Evolutionary conservation across 495 filamentous ascomycete species (phyloP), one percentile per base, ranked within the genome.

Genomic region (Aspergillus ellipticus): DNA sequence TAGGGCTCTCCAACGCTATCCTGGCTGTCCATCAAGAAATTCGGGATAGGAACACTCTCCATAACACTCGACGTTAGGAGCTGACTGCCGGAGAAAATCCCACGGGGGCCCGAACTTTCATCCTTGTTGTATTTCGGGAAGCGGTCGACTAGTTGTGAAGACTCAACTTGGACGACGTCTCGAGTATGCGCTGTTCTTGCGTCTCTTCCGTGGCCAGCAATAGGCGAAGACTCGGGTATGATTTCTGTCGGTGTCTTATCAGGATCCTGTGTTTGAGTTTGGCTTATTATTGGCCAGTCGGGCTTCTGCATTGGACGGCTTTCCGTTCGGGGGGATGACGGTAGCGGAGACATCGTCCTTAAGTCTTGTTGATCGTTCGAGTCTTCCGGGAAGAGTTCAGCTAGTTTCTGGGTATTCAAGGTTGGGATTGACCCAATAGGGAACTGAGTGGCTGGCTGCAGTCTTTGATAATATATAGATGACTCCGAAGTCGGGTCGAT

Each of bases 1-100:
- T 76, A 76, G n/a, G 74, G 72, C 47, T 74, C 72, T 22, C 71
- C 74, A 29, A 76, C 66, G 59, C 71, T 77, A 42, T 77, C 75
- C 57, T 78, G 73, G 58, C 73, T 78, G 13, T 65, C 62, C 65
- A 69, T 63, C 65, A 70, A 71, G 20, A 75, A 73, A 3, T 63
- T 59, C 0, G 75, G 75, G 13, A 75, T 29, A 2, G 75, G 73
- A 19, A 78, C 58, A 54, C 75, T 78, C 43, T 78, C 75, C 75
- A 78, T 77, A 5, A 78, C 66, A 49, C 74, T 77, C 7, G 74
- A 75, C 1, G 74, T 73, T 13, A 78, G 61, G 46, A 76, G 61
- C 37, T 77, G 71, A 54, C 68, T 74, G n/a, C 65, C 59, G 16
- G 69, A 65, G 11, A 77, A 37, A 8, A 75, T 48, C 7, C 57